phyloP scores from a whole-genome alignment of 78 protist species.

The Corallochytrium limacisporum region DNA sequence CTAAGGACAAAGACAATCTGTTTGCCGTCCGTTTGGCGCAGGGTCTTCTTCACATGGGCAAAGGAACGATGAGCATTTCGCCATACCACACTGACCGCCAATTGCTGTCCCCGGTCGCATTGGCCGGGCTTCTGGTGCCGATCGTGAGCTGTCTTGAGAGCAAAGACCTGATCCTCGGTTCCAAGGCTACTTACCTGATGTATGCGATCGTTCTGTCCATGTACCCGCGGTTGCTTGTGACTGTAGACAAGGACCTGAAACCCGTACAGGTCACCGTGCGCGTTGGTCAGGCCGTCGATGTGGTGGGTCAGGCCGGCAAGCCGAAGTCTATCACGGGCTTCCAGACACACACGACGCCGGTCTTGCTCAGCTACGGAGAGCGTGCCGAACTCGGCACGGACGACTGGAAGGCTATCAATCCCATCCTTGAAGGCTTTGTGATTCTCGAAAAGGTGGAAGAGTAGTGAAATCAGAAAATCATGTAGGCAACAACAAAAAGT shows the following conservation, averaged over 20 bases:
- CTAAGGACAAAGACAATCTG: constrained; percentile 35
- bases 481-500: neutral
- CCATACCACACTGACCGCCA: constrained; percentile 73
- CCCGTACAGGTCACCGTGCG: constrained; percentile 52
- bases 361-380: constrained; percentile 73
- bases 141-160: constrained; percentile 64
- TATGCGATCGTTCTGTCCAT: constrained; percentile 51
- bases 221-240: constrained; percentile 85
- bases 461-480: too few relatives aligned
- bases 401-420: constrained; percentile 33
- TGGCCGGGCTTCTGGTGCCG: constrained; percentile 60
- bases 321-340: constrained; percentile 98
- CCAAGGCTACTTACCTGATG: constrained; percentile 71
- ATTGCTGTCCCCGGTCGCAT: constrained; percentile 48
- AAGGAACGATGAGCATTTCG: constrained; percentile 76
- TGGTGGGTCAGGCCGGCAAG: constrained; percentile 72
- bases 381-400: constrained; percentile 94
- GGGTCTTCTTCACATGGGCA: constrained; percentile 91
- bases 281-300: constrained; percentile 77
- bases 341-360: constrained; percentile 97
- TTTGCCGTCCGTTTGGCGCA: constrained; percentile 74
- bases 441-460: constrained; percentile 54
- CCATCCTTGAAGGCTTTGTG: constrained; percentile 77
- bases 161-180: constrained; percentile 34
- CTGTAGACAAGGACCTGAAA: constrained; percentile 60